Conservation (phyloP, 176 grass and related monocot genomes). For the Musa beccarii region DNA sequence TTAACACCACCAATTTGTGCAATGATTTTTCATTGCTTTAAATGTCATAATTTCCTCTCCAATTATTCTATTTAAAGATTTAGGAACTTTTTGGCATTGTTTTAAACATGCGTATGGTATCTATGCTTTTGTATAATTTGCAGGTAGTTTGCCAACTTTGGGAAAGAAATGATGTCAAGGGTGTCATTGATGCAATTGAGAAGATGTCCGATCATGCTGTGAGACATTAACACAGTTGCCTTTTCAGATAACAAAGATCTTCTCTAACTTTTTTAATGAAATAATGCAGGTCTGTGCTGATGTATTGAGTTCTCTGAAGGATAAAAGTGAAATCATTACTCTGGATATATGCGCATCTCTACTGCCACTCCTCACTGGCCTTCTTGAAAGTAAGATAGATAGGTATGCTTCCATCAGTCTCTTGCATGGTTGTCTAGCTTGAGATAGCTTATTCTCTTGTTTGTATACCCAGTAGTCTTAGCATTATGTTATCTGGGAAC, state of each 20-base stretch:
- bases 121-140: slow-evolving; percentile 19
- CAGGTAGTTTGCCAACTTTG: slow-evolving; percentile 92
- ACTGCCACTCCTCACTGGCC: slow-evolving; percentile 52
- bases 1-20: background rate
- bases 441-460: background rate
- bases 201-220: slow-evolving; percentile 96
- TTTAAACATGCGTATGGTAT: background rate
- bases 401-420: slow-evolving; percentile 34
- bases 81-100: background rate
- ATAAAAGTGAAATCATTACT: slow-evolving; percentile 74
- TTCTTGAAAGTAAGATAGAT: slow-evolving; percentile 93
- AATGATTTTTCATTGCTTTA: background rate
- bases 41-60: background rate
- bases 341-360: slow-evolving; percentile 80
- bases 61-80: background rate
- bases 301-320: slow-evolving; percentile 62
- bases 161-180: slow-evolving; percentile 74
- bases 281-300: slow-evolving; percentile 70
- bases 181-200: slow-evolving; percentile 65
- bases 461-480: background rate
- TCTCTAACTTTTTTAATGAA: slow-evolving; percentile 18
- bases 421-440: background rate
- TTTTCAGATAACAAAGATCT: slow-evolving; percentile 3
- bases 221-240: slow-evolving; percentile 14
- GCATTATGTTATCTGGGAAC: background rate